Evolutionary conservation across 805 yeast species (phyloP).

Genomic region (Nakazawaea anatomiae): DNA sequence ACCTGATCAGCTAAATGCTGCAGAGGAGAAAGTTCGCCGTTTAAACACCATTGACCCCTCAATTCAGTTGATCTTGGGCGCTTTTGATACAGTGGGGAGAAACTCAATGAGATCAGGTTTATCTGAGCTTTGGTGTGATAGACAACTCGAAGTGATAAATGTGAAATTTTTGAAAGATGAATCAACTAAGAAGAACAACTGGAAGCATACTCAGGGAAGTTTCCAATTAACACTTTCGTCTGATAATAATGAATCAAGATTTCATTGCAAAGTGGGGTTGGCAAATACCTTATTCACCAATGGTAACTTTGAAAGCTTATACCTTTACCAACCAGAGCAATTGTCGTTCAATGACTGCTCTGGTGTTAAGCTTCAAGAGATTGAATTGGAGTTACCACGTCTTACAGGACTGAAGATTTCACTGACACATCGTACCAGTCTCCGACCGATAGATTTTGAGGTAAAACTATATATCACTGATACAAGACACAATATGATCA

Average conservation of each 20-base stretch:
- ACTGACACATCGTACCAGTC: neutral
- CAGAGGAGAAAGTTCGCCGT: neutral
- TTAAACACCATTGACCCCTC: neutral
- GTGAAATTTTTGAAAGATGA: neutral
- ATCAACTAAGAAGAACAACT: neutral
- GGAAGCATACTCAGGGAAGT: conserved; percentile 6
- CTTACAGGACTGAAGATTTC: neutral
- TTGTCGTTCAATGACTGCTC: conserved; percentile 7
- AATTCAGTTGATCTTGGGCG: conserved; percentile 3
- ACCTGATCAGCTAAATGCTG: neutral
- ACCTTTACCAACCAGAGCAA: neutral
- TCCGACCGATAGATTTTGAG: neutral
- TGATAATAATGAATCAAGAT: neutral
- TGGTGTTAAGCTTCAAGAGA: neutral
- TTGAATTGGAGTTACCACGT: neutral
- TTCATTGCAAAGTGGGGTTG: neutral
- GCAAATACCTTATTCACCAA: conserved; percentile 19
- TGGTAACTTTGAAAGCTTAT: conserved; percentile 8
- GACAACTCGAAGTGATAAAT: neutral
- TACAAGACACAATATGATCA: conserved; percentile 53
- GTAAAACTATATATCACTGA: conserved; percentile 37
- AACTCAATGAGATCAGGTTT: neutral
- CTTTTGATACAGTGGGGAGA: conserved; percentile 5
- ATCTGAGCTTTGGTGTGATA: conserved; percentile 3
- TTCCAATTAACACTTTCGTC: neutral